Evolutionary conservation across 345 rosid species (phyloP), one percentile per base, ranked within the genome.

Genomic region (Euclidium syriacum): DNA sequence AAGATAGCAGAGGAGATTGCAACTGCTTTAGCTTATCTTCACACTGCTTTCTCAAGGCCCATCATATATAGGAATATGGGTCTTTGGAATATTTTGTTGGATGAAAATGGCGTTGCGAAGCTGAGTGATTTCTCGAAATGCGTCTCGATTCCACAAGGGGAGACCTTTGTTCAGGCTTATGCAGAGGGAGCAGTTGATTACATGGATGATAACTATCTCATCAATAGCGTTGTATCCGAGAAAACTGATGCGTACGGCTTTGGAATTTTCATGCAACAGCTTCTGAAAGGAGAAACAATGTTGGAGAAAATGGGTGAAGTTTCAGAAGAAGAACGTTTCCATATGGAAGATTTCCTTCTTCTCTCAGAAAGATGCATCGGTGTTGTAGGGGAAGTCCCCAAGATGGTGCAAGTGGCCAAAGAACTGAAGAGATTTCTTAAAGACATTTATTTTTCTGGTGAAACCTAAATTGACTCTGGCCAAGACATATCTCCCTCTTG

Each of bases 351-450:
- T 59, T 59, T 59, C 3, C 5, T 46, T 46, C 16, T 44, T 0
- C 65, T 60, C 32, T 33, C 53, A 3, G 43, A 60, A 46, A 46
- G 65, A 46, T 60, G 65, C 22, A 33, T 60, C 7, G 33, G 53
- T 46, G 33, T 33, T 60, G 23, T 53, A 32, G 43, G 65, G 23
- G 33, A 60, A 22, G 53, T 44, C 20, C 53, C 43, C 9, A 46
- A 60, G 22, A 22, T 60, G 54, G 65, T 60, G 23, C 11, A 44
- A 44, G 53, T 60, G 2, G 43, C 53, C 23, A 60, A 14, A 4
- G 15, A 22, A 14, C 53, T 44, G 1, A 59, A 44, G 2, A 14
- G 1, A 9, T 32, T 32, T 9, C 15, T 30, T 30, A 59, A 10
- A 7, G 1, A 14, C n/a, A n/a, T n/a, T 14, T 18, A 3, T n/a